Evolutionary conservation across 768 basidiomycete genomes (phyloP).

Genomic region (Kwoniella newhampshirensis): DNA sequence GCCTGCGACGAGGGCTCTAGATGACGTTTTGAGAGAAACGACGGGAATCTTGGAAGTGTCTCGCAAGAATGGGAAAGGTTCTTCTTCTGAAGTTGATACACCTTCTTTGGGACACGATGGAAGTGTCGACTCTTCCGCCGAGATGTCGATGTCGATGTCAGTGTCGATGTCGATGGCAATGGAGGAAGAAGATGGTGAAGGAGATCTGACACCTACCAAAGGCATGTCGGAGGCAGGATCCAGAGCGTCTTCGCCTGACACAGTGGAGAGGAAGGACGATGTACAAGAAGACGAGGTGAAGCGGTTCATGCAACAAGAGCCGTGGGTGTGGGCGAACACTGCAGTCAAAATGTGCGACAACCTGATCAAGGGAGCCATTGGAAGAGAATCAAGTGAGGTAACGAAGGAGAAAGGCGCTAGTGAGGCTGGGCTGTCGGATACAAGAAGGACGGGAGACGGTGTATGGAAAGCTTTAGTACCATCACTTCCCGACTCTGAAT

Average conservation of each 20-base stretch:
- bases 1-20: not conserved
- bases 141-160: constrained; percentile 19
- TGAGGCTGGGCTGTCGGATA: constrained; percentile 7
- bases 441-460: not conserved
- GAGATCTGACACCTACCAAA: constrained; percentile 10
- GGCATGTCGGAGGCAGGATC: not conserved
- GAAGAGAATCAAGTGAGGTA: not conserved
- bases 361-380: constrained; percentile 17
- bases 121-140: not conserved
- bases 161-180: constrained; percentile 1
- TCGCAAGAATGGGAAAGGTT: not conserved
- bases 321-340: constrained; percentile 35
- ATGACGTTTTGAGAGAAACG: constrained; percentile 11
- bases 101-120: constrained; percentile 1
- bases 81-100: not conserved
- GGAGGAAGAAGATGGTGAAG: constrained; percentile 11
- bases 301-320: constrained; percentile 24
- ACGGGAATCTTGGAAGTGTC: not conserved
- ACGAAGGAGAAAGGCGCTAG: not conserved
- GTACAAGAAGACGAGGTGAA: constrained; percentile 4
- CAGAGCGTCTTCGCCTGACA: constrained; percentile 16
- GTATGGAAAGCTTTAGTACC: constrained; percentile 8
- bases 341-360: constrained; percentile 12
- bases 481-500: not conserved
- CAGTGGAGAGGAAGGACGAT: constrained; percentile 10